A percentile compares a stretch with the other conserved stretches of the same genome.
These are phyloP conservation scores for Dryas drummondii DNA, from an alignment of 306 rosid species.

Conservation along the genomic window DNA sequence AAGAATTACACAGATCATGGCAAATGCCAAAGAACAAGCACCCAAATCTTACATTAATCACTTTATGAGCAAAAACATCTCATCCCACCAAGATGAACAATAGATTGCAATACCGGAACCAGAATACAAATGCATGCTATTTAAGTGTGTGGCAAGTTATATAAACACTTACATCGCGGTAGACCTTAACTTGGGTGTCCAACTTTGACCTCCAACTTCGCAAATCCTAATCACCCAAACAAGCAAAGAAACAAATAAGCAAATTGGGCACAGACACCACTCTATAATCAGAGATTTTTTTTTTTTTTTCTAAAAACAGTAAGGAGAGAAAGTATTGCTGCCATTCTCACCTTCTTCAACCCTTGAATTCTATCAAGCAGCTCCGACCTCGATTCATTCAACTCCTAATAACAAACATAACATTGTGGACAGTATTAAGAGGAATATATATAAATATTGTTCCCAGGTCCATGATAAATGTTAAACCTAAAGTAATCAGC, in stretches of 20 bases:
- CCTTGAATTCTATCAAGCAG: constrained; percentile 76
- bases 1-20: not conserved
- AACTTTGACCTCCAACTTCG: constrained; percentile 90
- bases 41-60: not conserved
- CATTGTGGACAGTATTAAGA: not conserved
- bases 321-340: not conserved
- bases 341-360: constrained; percentile 65
- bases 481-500: not conserved
- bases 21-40: not conserved
- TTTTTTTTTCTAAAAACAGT: not conserved
- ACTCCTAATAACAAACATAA: constrained; percentile 53
- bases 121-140: not conserved
- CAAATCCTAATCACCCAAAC: constrained; percentile 60
- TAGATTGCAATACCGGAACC: not conserved
- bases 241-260: not conserved
- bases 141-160: not conserved
- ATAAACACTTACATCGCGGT: constrained; percentile 69
- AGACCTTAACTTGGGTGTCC: constrained; percentile 81
- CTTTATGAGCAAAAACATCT: not conserved
- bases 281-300: not conserved
- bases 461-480: not conserved
- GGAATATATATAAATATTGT: not conserved
- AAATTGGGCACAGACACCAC: constrained; percentile 5
- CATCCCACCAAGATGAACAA: not conserved
- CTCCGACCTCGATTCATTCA: constrained; percentile 90